Evolutionary conservation across 768 basidiomycete species (phyloP).

Genomic region (Boletus subparvulus): DNA sequence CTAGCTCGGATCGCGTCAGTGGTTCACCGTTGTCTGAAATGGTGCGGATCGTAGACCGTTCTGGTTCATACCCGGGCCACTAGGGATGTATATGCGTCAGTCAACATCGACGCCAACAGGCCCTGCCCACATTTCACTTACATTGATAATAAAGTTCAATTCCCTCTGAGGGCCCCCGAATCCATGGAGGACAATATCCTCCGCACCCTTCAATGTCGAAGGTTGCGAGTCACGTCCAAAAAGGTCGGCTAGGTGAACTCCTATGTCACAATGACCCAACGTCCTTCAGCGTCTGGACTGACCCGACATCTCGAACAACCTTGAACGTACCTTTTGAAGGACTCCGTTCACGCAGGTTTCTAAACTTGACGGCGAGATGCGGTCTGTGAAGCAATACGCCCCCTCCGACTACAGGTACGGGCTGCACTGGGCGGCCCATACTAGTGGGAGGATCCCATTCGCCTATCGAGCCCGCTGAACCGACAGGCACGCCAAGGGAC

Average conservation of each 20-base stretch:
- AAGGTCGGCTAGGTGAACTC: background rate
- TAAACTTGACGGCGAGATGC: background rate
- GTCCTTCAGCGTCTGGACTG: background rate
- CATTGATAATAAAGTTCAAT: background rate
- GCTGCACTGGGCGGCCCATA: background rate
- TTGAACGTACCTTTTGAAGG: background rate
- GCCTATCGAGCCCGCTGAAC: background rate
- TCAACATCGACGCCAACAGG: background rate
- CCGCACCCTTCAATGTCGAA: background rate
- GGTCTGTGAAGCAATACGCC: background rate
- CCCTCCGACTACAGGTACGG: background rate
- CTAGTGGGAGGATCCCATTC: background rate
- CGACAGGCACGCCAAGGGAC: background rate
- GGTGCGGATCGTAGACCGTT: background rate
- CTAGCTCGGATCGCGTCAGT: background rate
- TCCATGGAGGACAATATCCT: background rate
- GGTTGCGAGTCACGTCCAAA: background rate
- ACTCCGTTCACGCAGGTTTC: background rate
- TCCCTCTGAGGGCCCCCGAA: background rate
- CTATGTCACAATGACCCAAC: background rate
- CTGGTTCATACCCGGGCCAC: constrained; percentile 1
- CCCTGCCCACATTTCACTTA: background rate
- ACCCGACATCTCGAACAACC: background rate
- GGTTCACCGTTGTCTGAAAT: background rate
- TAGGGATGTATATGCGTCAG: background rate